A percentile compares a stretch with the other conserved stretches of the same genome.
Conservation (phyloP, 495 filamentous ascomycete species). For the Penicillium coffeae region DNA sequence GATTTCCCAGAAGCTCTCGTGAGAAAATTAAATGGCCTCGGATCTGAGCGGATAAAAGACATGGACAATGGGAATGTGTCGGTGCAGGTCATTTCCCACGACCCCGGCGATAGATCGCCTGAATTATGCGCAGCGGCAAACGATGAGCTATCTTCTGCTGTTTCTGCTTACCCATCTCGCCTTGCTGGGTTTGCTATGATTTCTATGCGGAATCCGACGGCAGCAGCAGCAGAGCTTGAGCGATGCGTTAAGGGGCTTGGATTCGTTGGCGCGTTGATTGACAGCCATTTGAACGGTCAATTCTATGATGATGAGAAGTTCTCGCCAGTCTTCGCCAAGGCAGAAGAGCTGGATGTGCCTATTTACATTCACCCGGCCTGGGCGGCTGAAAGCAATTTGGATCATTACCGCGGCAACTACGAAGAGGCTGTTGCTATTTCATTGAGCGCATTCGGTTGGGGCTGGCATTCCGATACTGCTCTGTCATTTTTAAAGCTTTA, state of each 20-base stretch:
- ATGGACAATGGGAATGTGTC: constrained; percentile 50
- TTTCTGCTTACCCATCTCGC: constrained; percentile 36
- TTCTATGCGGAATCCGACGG: constrained; percentile 43
- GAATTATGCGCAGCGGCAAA: constrained; percentile 27
- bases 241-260: constrained; percentile 41
- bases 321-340: constrained; percentile 37
- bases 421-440: constrained; percentile 26
- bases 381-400: constrained; percentile 28
- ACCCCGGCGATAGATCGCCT: constrained; percentile 30
- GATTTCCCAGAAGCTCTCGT: constrained; percentile 19
- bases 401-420: constrained; percentile 34
- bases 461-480: constrained; percentile 45
- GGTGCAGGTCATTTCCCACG: constrained; percentile 56
- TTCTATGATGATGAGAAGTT: constrained; percentile 2
- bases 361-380: constrained; percentile 56
- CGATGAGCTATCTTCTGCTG: constrained; percentile 23
- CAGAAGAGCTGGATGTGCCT: constrained; percentile 51
- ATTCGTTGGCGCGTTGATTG: constrained; percentile 57
- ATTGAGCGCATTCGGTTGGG: constrained; percentile 39
- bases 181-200: constrained; percentile 54
- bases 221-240: constrained; percentile 46
- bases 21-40: constrained; percentile 36
- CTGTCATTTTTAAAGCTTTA: constrained; percentile 40
- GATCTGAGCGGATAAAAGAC: constrained; percentile 41
- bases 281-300: constrained; percentile 45